Percentiles rank a stretch among this genome's conserved stretches.
Conservation (phyloP, 495 filamentous ascomycete genomes). For the Penicillium dipodomyicola region DNA sequence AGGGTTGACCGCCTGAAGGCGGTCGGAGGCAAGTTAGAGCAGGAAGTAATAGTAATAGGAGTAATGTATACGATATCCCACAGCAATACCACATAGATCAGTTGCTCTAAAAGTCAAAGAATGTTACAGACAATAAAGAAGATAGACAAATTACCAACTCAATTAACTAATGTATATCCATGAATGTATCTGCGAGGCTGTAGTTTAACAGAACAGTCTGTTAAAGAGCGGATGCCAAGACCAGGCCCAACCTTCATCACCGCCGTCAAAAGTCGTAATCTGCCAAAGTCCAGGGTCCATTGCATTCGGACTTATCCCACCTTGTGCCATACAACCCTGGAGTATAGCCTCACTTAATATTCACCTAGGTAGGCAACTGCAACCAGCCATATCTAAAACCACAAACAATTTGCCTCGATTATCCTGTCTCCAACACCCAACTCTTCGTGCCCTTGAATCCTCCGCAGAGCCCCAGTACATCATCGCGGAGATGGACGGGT, state of each 20-base stretch:
- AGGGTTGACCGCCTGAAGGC: no score
- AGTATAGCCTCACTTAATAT: neutral
- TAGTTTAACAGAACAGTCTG: neutral
- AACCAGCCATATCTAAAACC: neutral
- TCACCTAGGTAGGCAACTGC: neutral
- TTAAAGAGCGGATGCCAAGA: constrained; percentile 17
- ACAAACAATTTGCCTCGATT: neutral
- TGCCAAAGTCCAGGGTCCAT: neutral
- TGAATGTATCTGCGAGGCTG: neutral
- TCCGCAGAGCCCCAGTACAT: constrained; percentile 1
- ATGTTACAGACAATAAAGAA: neutral
- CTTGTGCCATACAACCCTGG: neutral
- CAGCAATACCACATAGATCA: neutral
- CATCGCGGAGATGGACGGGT: constrained; percentile 34
- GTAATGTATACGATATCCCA: neutral
- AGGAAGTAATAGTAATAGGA: no score
- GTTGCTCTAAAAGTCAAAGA: neutral
- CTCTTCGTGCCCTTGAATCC: neutral
- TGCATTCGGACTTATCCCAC: neutral
- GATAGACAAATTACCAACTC: neutral
- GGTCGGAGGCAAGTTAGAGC: no score
- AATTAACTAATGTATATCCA: neutral
- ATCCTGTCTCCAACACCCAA: neutral
- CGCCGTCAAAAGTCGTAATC: constrained; percentile 10
- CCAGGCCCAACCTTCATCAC: constrained; percentile 14